Evolutionary conservation across 345 rosid species (phyloP), one percentile per base, ranked within the genome.

Genomic region (Rhizophora mangle): DNA sequence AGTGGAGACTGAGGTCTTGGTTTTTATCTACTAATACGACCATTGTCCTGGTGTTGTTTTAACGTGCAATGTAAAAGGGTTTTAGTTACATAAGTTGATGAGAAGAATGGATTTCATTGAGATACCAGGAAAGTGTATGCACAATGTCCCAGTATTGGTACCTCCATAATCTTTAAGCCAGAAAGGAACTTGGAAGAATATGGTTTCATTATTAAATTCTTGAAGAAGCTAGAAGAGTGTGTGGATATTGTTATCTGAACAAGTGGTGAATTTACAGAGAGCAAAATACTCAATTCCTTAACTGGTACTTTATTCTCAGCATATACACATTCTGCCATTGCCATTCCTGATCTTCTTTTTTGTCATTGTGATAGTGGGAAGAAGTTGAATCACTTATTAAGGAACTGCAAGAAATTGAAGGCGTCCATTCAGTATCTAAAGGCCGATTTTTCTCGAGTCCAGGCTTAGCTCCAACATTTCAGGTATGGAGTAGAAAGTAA

Each of bases 401-500:
- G 76, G 99, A 92, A 72, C 80, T 95, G 78, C 84, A 83, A 76
- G 74, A 73, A 85, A 76, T 88, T 74, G 88, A 88, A 79, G 97
- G 96, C 37, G 80, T 95, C 64, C 86, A 82, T 60, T 82, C 89
- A 51, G 96, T 92, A 67, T 81, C 93, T 32, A 95, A 86, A 88
- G 89, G 96, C 47, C 96, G 92, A 1, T 95, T 85, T 77, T 95
- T 88, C 85, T 73, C 90, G 78, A 92, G 99, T 72, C 96, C 96
- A 0, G 97, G 97, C 55, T 87, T 95, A 78, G 93, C 97, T 55
- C 99, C 99, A 54, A 88, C 97, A 62, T 92, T 95, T 80, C 97
- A 88, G 96, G 99, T 92, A 79, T 49, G 68, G 29, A 3, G 19
- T n/a, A 24, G 20, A 36, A 20, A 16, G 20, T 30, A 57, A 60